Conservation (phyloP, 176 grass and related monocot genomes). For the Paspalum notatum region DNA sequence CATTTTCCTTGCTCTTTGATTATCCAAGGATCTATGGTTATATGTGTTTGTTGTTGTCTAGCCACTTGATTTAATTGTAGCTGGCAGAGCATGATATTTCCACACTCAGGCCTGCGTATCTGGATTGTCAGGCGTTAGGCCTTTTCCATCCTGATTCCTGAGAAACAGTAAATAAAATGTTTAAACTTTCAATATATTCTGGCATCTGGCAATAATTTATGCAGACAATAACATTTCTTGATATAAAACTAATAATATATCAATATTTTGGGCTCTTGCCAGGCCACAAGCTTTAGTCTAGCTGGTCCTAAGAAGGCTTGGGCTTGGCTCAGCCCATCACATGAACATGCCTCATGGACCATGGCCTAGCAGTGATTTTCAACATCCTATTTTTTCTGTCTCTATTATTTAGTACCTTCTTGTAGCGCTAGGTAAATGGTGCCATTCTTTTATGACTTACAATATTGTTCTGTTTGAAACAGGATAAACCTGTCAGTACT, state of each 20-base stretch:
- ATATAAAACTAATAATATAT: neutral
- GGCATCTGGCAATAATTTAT: too few relatives aligned
- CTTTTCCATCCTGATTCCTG: neutral
- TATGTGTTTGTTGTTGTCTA: neutral
- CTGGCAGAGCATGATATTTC: neutral
- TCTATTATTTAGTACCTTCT: constrained; percentile 10
- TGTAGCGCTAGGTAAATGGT: constrained; percentile 18
- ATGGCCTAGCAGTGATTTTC: neutral
- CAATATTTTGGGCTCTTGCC: neutral
- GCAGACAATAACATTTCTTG: neutral
- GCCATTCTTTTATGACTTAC: neutral
- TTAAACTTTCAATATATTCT: neutral
- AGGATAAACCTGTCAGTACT: constrained; percentile 1
- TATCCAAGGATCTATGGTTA: constrained; percentile 21
- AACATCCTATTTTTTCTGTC: constrained; percentile 3
- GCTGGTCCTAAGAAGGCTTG: neutral
- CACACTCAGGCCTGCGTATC: neutral
- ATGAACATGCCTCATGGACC: neutral
- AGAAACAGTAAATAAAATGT: neutral
- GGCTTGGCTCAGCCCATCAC: neutral
- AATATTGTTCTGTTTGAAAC: constrained; percentile 10
- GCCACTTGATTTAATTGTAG: constrained; percentile 12
- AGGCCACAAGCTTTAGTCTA: neutral
- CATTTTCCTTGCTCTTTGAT: neutral
- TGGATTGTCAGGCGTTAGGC: neutral